Conservation (phyloP, 1,139 yeast species). For the Zygoascus hellenicus region DNA sequence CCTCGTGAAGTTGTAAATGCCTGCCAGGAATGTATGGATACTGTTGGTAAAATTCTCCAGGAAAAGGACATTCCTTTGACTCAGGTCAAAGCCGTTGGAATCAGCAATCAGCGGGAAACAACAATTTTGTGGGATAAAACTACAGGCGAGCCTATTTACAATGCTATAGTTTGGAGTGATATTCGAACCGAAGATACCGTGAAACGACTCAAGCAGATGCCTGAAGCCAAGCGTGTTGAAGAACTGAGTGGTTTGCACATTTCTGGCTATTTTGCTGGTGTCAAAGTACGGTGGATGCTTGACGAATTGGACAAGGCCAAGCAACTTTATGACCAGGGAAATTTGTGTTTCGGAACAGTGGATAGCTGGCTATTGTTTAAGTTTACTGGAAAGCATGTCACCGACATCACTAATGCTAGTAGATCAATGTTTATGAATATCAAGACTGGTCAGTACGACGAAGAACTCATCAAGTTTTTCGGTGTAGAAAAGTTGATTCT, state of each 20-base stretch:
- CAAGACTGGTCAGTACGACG: constrained; percentile 70
- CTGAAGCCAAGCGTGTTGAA: constrained; percentile 57
- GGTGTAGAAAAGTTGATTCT: constrained; percentile 63
- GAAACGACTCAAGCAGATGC: constrained; percentile 52
- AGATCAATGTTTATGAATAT: constrained; percentile 89
- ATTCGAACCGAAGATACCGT: constrained; percentile 78
- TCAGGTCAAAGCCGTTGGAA: constrained; percentile 51
- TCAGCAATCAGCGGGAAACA: constrained; percentile 95
- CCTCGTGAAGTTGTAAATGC: constrained; percentile 80
- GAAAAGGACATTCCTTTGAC: constrained; percentile 28
- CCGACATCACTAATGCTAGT: constrained; percentile 89
- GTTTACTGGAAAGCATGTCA: constrained; percentile 67
- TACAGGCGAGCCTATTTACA: constrained; percentile 77
- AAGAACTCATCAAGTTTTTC: constrained; percentile 66
- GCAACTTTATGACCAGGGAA: constrained; percentile 67
- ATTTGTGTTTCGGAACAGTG: constrained; percentile 87
- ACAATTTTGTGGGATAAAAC: constrained; percentile 82
- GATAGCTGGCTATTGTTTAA: constrained; percentile 93
- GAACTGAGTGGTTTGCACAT: constrained; percentile 79
- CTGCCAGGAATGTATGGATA: constrained; percentile 41
- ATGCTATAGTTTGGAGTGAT: constrained; percentile 96
- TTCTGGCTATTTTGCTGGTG: constrained; percentile 87
- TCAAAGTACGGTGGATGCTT: constrained; percentile 83
- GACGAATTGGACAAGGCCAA: constrained; percentile 70
- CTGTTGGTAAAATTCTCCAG: constrained; percentile 32